Evolutionary conservation across 2,329 filamentous ascomycete genomes (phyloP), one percentile per base, ranked within the genome.

Genomic region (Lasiodiplodia hormozganensis): DNA sequence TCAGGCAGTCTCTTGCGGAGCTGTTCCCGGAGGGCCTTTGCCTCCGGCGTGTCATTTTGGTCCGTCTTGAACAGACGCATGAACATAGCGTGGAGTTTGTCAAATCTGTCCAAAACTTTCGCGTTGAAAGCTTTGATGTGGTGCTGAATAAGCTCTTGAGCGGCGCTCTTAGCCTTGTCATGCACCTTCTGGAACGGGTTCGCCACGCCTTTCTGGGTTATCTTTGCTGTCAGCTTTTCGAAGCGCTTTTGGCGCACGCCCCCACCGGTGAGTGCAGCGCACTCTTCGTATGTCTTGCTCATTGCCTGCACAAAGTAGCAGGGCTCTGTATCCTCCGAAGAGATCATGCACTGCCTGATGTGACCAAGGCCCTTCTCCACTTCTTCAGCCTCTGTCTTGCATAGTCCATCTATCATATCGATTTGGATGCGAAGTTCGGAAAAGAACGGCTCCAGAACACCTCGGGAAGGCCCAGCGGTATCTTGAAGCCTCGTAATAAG

Each of bases 261-360:
- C 11, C 65, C 25, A 28, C 69, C 58, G 7, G 16, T 3, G 12
- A 67, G 58, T 36, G 47, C 28, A 2, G 21, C 65, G 14, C 58
- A n/a, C 10, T 43, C 18, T 7, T 40, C 18, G 54, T 76, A 75
- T 25, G 72, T 57, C 0, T 57, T 6, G 3, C 36, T 4, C 68
- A 76, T 72, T 2, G 69, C 69, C 16, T 68, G 54, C 3, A 62
- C 47, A 21, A 75, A 69, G 53, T 74, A 74, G 43, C 69, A 47
- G 2, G 60, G 60, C 0, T 68, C 18, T 6, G 34, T 38, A 11
- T 69, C 12, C 18, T 16, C 36, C 14, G 18, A 16, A 10, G 28
- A 23, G 1, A 40, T 1, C 28, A 70, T 40, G 7, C 18, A 5
- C 57, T 52, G 21, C 58, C 62, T 16, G 25, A 40, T 57, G 2